These are phyloP conservation scores for Aspergillus baeticus DNA, from an alignment of 495 filamentous ascomycete genomes.

Conservation along the genomic window DNA sequence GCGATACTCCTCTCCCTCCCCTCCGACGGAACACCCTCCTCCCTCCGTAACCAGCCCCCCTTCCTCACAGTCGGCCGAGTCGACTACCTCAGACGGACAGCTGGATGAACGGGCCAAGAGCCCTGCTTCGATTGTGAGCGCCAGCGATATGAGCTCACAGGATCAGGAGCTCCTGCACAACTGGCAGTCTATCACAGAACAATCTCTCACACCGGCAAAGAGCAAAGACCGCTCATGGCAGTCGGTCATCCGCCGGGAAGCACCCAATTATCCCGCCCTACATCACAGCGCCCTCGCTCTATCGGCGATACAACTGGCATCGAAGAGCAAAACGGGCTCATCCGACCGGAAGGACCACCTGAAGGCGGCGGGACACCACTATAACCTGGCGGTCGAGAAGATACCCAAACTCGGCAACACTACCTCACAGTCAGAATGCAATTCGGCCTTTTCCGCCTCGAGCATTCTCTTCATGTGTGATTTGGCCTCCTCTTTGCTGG, in stretches of 20 bases:
- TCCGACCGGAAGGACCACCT: background rate
- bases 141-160: background rate
- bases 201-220: background rate
- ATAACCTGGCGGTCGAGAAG: background rate
- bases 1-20: background rate
- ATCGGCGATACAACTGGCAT: background rate
- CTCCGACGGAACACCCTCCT: background rate
- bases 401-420: background rate
- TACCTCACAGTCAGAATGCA: background rate
- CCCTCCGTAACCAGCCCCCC: background rate
- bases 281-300: slow-evolving; percentile 2
- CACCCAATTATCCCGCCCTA: background rate
- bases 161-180: background rate
- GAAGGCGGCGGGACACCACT: background rate
- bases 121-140: background rate
- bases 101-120: background rate
- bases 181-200: background rate
- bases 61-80: background rate
- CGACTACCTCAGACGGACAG: background rate
- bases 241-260: background rate
- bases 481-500: slow-evolving; percentile 1
- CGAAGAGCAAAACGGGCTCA: background rate
- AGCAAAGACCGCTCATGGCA: slow-evolving; percentile 9
- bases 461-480: slow-evolving; percentile 1
- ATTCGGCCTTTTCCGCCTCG: background rate